Conservation (phyloP, 2,329 filamentous ascomycete species). For the Fonsecaea nubica region DNA sequence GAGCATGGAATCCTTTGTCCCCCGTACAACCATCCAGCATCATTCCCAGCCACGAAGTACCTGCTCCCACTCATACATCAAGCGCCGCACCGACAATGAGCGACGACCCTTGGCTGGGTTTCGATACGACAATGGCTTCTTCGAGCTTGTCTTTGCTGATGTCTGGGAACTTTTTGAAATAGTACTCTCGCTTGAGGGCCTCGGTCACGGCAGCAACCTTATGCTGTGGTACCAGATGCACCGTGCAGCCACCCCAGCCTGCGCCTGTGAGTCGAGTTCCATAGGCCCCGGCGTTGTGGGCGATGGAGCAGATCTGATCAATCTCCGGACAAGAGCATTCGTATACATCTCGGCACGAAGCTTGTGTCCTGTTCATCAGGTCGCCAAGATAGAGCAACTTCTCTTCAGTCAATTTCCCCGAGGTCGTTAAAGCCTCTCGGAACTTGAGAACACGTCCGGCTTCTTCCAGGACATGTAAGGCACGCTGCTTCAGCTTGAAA, state of each 20-base stretch:
- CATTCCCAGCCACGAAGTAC: neutral
- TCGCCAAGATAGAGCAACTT: slow-evolving; percentile 76
- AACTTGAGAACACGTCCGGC: slow-evolving; percentile 85
- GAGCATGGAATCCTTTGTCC: neutral
- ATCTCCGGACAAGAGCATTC: slow-evolving; percentile 92
- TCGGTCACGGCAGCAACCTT: slow-evolving; percentile 79
- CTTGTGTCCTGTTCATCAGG: slow-evolving; percentile 88
- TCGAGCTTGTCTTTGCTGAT: slow-evolving; percentile 75
- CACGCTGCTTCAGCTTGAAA: slow-evolving; percentile 87
- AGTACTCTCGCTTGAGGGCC: slow-evolving; percentile 75
- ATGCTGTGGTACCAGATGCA: slow-evolving; percentile 86
- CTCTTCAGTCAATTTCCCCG: slow-evolving; percentile 59
- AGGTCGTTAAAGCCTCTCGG: slow-evolving; percentile 73
- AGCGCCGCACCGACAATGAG: slow-evolving; percentile 38
- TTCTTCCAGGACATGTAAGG: slow-evolving; percentile 89
- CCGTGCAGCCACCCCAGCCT: slow-evolving; percentile 95
- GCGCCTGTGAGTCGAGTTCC: slow-evolving; percentile 73
- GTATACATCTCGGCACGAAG: slow-evolving; percentile 83
- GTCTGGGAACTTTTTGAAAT: slow-evolving; percentile 77
- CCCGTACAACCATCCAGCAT: neutral
- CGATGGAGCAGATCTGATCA: slow-evolving; percentile 85
- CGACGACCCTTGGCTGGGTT: slow-evolving; percentile 72
- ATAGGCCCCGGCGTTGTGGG: slow-evolving; percentile 76
- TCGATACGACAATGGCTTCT: slow-evolving; percentile 85
- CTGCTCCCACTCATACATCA: slow-evolving; percentile 20